These are phyloP conservation scores for Dryas drummondii DNA, from an alignment of 306 rosid species.

Conservation along the genomic window DNA sequence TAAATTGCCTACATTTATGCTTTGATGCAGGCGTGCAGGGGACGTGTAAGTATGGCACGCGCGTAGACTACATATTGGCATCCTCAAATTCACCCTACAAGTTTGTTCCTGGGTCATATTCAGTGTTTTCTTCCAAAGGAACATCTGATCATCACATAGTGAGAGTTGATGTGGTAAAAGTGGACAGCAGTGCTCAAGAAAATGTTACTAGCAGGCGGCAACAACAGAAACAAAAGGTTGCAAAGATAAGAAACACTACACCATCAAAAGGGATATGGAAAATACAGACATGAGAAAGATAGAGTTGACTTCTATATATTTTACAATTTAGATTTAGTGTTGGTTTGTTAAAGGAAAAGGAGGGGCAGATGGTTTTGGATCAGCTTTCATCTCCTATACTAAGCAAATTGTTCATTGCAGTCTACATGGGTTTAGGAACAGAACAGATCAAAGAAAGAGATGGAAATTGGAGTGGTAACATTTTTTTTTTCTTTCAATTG, in stretches of 20 bases:
- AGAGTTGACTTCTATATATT: neutral
- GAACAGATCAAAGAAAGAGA: neutral
- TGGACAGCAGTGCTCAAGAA: conserved; percentile 28
- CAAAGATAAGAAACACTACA: conserved; percentile 53
- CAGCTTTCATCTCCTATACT: neutral
- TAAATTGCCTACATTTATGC: neutral
- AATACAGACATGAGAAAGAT: conserved; percentile 29
- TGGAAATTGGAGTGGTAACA: neutral
- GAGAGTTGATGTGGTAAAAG: conserved; percentile 66
- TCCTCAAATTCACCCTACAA: conserved; percentile 63
- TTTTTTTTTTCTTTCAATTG: neutral
- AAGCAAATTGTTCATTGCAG: neutral
- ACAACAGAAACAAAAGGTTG: conserved; percentile 47
- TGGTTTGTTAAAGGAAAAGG: conserved; percentile 14
- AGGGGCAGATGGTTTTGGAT: conserved; percentile 9
- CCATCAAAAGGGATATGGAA: conserved; percentile 68
- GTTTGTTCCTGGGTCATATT: conserved; percentile 87
- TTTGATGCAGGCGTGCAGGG: conserved; percentile 84
- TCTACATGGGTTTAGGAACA: neutral
- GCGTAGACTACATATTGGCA: conserved; percentile 85
- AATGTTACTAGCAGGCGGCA: conserved; percentile 32
- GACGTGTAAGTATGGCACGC: conserved; percentile 93
- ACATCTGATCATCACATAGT: conserved; percentile 99
- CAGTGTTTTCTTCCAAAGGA: conserved; percentile 90
- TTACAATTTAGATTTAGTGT: neutral